These are phyloP conservation scores for Aspergillus melleus DNA, from an alignment of 2,329 filamentous ascomycete species.

Conservation along the genomic window DNA sequence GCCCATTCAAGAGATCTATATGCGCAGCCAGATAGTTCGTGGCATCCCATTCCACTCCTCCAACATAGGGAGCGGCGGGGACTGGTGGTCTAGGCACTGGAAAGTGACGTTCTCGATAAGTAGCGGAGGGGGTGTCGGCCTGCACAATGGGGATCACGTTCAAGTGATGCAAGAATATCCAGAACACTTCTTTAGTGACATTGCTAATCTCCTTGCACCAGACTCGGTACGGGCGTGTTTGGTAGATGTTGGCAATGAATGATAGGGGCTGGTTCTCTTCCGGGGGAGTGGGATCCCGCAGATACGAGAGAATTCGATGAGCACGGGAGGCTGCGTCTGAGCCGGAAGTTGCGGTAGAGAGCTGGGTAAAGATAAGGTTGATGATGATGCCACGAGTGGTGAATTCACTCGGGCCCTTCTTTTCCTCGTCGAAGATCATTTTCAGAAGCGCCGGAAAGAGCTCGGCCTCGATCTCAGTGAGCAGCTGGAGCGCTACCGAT, in stretches of 20 bases:
- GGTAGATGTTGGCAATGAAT: slow-evolving; percentile 88
- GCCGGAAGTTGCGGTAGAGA: slow-evolving; percentile 63
- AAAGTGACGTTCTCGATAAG: slow-evolving; percentile 64
- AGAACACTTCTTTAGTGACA: slow-evolving; percentile 97
- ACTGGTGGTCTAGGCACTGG: slow-evolving; percentile 85
- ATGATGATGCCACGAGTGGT: slow-evolving; percentile 89
- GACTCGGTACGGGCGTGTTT: slow-evolving; percentile 81
- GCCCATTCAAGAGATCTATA: slow-evolving; percentile 86
- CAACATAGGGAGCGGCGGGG: slow-evolving; percentile 91
- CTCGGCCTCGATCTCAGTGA: slow-evolving; percentile 74
- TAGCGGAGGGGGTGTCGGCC: slow-evolving; percentile 32
- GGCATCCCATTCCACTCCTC: slow-evolving; percentile 97
- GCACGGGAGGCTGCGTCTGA: slow-evolving; percentile 67
- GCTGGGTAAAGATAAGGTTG: slow-evolving; percentile 83
- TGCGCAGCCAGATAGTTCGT: slow-evolving; percentile 95
- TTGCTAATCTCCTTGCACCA: slow-evolving; percentile 92
- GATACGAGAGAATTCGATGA: slow-evolving; percentile 71
- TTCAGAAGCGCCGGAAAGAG: slow-evolving; percentile 83
- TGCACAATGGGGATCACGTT: slow-evolving; percentile 69
- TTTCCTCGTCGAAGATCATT: slow-evolving; percentile 96
- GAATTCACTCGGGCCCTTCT: slow-evolving; percentile 96
- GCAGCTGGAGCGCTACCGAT: slow-evolving; percentile 76
- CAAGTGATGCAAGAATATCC: slow-evolving; percentile 95
- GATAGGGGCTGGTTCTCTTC: slow-evolving; percentile 75
- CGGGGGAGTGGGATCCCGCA: slow-evolving; percentile 74